A percentile compares a stretch with the other conserved stretches of the same genome.
phyloP scores from a whole-genome alignment of 2,329 filamentous ascomycete genomes.

The Pseudopyrenochaeta lycopersici region DNA sequence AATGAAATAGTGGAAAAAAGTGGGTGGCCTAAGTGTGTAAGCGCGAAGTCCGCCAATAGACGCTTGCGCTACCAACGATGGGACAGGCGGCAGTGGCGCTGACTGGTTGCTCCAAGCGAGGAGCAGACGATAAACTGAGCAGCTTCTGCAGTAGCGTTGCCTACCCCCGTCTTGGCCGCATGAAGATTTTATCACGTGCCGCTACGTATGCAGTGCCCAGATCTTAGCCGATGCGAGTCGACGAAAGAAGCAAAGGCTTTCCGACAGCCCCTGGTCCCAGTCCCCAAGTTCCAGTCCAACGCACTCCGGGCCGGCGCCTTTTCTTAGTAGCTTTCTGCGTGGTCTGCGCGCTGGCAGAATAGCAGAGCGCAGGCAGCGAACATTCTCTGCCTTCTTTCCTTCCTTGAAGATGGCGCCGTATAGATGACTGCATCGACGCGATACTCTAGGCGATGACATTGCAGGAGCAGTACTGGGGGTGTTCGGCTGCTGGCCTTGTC shows the following conservation, averaged over 20 bases:
- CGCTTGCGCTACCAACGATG: slow-evolving; percentile 14
- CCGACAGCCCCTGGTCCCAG: slow-evolving; percentile 27
- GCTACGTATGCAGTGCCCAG: slow-evolving; percentile 7
- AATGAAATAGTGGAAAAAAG: slow-evolving; percentile 8
- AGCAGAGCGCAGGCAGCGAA: slow-evolving; percentile 3
- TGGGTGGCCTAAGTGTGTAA: slow-evolving; percentile 17
- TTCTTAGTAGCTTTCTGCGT: slow-evolving; percentile 25
- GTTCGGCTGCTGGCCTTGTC: slow-evolving; percentile 16
- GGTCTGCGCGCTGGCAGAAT: slow-evolving; percentile 6
- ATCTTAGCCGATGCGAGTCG: slow-evolving; percentile 16
- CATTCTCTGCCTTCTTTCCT: slow-evolving; percentile 4
- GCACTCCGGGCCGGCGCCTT: slow-evolving; percentile 23
- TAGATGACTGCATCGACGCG: slow-evolving; percentile 25
- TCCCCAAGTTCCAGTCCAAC: slow-evolving; percentile 24
- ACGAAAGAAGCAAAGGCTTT: slow-evolving; percentile 12
- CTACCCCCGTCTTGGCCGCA: slow-evolving; percentile 29
- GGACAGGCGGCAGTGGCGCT: slow-evolving; percentile 26
- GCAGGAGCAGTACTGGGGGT: slow-evolving; percentile 17
- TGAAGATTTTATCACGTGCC: slow-evolving; percentile 6
- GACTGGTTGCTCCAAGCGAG: slow-evolving; percentile 29
- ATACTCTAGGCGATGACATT: slow-evolving; percentile 25
- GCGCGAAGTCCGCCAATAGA: slow-evolving; percentile 38
- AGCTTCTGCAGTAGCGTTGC: slow-evolving; percentile 26
- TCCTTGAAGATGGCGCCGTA: slow-evolving; percentile 4
- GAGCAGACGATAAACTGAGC: slow-evolving; percentile 13